Base-by-base conservation (phyloP, 2,329 filamentous ascomycete genomes). In the Botrytis paeoniae region DNA sequence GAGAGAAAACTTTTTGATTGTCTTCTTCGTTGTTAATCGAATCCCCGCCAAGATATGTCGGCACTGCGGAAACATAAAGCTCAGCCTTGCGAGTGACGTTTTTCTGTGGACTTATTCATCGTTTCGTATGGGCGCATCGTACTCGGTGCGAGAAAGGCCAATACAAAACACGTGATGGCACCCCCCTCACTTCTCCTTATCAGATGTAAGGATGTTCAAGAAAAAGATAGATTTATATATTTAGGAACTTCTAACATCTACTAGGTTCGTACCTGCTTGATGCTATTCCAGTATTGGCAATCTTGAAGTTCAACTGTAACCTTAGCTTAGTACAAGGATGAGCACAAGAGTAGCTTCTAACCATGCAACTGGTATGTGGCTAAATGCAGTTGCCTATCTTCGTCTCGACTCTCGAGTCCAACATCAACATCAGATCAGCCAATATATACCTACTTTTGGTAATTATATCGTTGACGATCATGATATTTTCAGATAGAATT, bases 31-130 rank as follows among this genome's bases (percentile, higher is more conserved):
- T 68, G 48, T 68, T 37, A 20, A 39, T 39, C 32, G 9, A 48
- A 6, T n/a, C 22, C 32, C 45, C 22, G 39, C 61, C 61, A 43
- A 63, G 61, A 64, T 39, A 64, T 32, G n/a, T 29, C n/a, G 39
- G n/a, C 39, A 63, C 60, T 32, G 51, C 51, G 51, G 51, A n/a
- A n/a, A n/a, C 48, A 51, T 12, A n/a, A 61, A 41, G 60, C 60
- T 62, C 60, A 62, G 60, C 60, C 60, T 62, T 62, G 35, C 22
- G 35, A 62, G 60, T 62, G 60, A 63, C 61, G 61, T 57, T 63
- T 63, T 25, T 25, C 35, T 14, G 14, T 1, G 35, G n/a, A 16
- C 18, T 64, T 35, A 9, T 25, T 48, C 62, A 35, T 32, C 41
- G 41, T 35, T 32, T 45, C n/a, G 39, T 51, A 35, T 20, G 7